Conservation (phyloP, 2,329 filamentous ascomycete genomes). For the Hypoxylon sp. region DNA sequence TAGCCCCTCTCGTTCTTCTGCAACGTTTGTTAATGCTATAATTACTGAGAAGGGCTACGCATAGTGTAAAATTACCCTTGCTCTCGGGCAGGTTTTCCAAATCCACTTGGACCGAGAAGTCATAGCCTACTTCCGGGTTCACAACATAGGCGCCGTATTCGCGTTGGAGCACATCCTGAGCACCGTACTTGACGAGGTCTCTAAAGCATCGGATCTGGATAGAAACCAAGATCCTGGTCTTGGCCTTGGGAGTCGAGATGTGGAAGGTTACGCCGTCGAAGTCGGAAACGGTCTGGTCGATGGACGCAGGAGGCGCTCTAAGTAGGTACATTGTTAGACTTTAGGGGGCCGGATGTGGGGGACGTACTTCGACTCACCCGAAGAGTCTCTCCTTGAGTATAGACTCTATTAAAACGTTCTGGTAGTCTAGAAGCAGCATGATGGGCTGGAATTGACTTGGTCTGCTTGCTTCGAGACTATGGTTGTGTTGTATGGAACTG, state of each 20-base stretch:
- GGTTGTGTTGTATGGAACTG: slow-evolving; percentile 35
- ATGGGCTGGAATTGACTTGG: slow-evolving; percentile 55
- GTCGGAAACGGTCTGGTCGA: slow-evolving; percentile 98
- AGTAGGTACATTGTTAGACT: slow-evolving; percentile 54
- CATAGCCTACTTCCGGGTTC: slow-evolving; percentile 88
- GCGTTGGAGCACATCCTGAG: slow-evolving; percentile 88
- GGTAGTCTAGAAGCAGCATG: slow-evolving; percentile 97
- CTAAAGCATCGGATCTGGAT: slow-evolving; percentile 95
- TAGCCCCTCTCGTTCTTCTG: slow-evolving; percentile 88
- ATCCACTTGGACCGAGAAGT: slow-evolving; percentile 94
- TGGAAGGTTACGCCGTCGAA: slow-evolving; percentile 99
- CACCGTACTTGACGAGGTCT: slow-evolving; percentile 93
- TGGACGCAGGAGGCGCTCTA: slow-evolving; percentile 86
- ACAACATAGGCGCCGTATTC: slow-evolving; percentile 97
- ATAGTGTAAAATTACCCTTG: slow-evolving; percentile 68
- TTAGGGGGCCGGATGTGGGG: slow-evolving; percentile 27
- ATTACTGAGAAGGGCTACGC: neutral
- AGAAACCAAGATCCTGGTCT: slow-evolving; percentile 94
- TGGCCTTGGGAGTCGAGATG: slow-evolving; percentile 94
- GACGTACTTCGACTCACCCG: slow-evolving; percentile 68
- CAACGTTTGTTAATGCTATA: slow-evolving; percentile 36
- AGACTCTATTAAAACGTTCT: slow-evolving; percentile 97
- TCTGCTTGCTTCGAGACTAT: slow-evolving; percentile 38
- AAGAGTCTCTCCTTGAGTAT: slow-evolving; percentile 95
- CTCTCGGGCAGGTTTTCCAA: slow-evolving; percentile 87